A percentile compares a stretch with the other conserved stretches of the same genome.
Conservation (phyloP, 169 alveolate species). For the Eimeria sp. region DNA sequence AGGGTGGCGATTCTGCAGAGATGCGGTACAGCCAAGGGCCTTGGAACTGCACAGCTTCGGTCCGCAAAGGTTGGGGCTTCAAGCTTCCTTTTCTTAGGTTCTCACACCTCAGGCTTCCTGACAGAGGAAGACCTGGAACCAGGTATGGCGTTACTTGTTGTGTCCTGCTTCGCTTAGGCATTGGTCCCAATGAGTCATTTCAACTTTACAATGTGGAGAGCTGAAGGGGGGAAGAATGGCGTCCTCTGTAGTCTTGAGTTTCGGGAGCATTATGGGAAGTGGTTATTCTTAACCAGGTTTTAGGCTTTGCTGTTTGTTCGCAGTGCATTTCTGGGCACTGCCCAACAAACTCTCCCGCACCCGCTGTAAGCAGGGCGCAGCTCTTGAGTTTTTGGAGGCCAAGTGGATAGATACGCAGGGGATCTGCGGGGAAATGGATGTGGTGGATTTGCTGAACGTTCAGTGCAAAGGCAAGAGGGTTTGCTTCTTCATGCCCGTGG, state of each 20-base stretch:
- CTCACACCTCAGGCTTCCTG: neutral
- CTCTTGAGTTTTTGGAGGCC: constrained; percentile 47
- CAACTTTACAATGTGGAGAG: neutral
- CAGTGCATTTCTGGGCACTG: constrained; percentile 69
- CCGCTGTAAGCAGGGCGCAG: constrained; percentile 43
- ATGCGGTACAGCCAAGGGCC: constrained; percentile 73
- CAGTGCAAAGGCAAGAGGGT: constrained; percentile 25
- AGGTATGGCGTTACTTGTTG: neutral
- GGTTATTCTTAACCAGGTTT: neutral
- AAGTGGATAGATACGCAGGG: constrained; percentile 31
- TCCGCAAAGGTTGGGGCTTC: constrained; percentile 20
- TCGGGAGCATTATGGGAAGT: neutral
- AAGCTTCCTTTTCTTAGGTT: constrained; percentile 6
- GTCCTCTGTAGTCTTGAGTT: neutral
- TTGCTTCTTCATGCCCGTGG: constrained; percentile 41
- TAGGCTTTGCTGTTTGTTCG: neutral
- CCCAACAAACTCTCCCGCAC: constrained; percentile 16
- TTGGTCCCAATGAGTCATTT: neutral
- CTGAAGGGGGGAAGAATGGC: neutral
- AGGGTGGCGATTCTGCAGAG: constrained; percentile 49
- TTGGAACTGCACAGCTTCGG: constrained; percentile 60
- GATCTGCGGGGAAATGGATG: constrained; percentile 25
- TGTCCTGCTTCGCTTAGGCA: neutral
- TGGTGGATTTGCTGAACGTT: constrained; percentile 17
- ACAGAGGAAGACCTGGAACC: constrained; percentile 50